These are phyloP conservation scores for Syncephalastrum monosporum DNA, from an alignment of 371 early-diverging fungal genomes.

Conservation along the genomic window DNA sequence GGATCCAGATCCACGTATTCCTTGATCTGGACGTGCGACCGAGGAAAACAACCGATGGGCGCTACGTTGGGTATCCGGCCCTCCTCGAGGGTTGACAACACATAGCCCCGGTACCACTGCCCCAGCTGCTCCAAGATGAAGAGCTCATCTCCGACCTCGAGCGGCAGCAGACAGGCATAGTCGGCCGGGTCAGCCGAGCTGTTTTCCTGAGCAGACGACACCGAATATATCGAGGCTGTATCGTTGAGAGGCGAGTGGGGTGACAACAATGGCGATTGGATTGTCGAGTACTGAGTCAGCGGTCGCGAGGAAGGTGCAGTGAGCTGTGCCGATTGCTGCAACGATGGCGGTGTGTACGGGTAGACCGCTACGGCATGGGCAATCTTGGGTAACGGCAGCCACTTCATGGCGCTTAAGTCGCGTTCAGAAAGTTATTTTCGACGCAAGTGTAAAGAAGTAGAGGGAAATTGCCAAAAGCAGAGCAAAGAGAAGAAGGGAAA, in stretches of 20 bases:
- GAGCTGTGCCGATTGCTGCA: conserved; percentile 9
- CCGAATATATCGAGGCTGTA: conserved; percentile 33
- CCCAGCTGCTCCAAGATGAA: conserved; percentile 55
- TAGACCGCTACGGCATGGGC: conserved; percentile 52
- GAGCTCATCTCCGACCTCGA: conserved; percentile 60
- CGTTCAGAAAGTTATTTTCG: conserved; percentile 4
- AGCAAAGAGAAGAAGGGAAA: not conserved
- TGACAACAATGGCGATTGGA: conserved; percentile 27
- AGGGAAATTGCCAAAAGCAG: conserved; percentile 6
- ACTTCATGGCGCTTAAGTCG: conserved; percentile 35
- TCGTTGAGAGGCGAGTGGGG: conserved; percentile 17
- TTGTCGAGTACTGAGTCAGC: conserved; percentile 27
- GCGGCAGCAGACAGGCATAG: conserved; percentile 32
- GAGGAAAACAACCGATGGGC: conserved; percentile 64
- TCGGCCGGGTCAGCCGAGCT: conserved; percentile 28
- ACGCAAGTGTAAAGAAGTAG: conserved; percentile 1
- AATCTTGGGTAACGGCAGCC: conserved; percentile 54
- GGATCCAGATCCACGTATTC: conserved; percentile 43
- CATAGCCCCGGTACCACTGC: conserved; percentile 71
- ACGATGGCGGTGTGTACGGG: conserved; percentile 46
- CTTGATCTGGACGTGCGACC: conserved; percentile 56
- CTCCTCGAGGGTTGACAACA: conserved; percentile 44
- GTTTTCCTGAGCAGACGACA: conserved; percentile 21
- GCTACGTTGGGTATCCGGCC: conserved; percentile 44
- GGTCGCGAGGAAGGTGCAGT: conserved; percentile 24